Percentiles rank a stretch among this genome's conserved stretches.
phyloP scores from a whole-genome alignment of 2,329 filamentous ascomycete genomes.

The Aureobasidium uvarum region DNA sequence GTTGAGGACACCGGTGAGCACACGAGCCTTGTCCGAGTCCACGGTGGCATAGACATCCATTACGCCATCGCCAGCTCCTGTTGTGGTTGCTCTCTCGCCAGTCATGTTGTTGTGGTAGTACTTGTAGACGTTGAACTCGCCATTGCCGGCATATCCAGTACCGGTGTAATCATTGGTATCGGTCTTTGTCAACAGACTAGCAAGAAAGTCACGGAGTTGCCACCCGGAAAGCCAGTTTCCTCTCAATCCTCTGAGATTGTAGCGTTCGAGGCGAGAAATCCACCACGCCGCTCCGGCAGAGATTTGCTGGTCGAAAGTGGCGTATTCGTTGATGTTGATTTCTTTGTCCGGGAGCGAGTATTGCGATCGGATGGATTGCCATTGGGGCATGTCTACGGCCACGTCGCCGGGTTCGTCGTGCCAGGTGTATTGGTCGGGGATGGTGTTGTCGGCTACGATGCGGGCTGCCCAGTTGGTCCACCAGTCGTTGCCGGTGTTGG shows the following conservation, averaged over 20 bases:
- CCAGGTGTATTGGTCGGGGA: constrained; percentile 49
- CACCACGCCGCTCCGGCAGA: constrained; percentile 47
- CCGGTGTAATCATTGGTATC: constrained; percentile 30
- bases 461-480: constrained; percentile 44
- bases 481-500: constrained; percentile 41
- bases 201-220: constrained; percentile 48
- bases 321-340: constrained; percentile 54
- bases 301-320: constrained; percentile 43
- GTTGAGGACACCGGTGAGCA: not conserved
- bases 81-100: constrained; percentile 42
- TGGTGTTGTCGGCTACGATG: constrained; percentile 40
- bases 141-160: constrained; percentile 43
- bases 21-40: not conserved
- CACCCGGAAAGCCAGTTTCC: constrained; percentile 49
- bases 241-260: constrained; percentile 45
- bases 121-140: constrained; percentile 50
- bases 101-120: constrained; percentile 47
- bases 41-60: constrained; percentile 43
- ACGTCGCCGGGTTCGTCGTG: constrained; percentile 40
- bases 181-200: constrained; percentile 43
- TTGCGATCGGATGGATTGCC: not conserved
- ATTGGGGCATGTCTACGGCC: not conserved
- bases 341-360: constrained; percentile 28
- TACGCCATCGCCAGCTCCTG: constrained; percentile 38
- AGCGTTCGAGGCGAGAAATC: constrained; percentile 49